phyloP scores from a whole-genome alignment of 2,329 filamentous ascomycete genomes.

The Pseudopyricularia cyperi region DNA sequence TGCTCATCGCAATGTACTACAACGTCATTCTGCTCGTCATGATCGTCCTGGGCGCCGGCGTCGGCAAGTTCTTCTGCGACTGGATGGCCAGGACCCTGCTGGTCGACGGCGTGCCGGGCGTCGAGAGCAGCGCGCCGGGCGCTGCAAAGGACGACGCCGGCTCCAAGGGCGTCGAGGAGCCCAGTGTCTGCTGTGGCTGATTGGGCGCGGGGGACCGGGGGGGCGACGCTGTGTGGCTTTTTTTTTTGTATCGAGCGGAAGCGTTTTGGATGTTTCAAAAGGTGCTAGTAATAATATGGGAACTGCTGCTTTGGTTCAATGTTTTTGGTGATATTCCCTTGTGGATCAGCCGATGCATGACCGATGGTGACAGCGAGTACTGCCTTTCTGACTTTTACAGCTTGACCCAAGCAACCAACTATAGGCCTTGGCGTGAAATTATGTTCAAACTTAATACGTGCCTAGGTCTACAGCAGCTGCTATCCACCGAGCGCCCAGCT shows the following conservation, averaged over 20 bases:
- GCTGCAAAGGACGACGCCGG: slow-evolving; percentile 8
- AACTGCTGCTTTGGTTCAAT: too few relatives aligned
- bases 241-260: neutral
- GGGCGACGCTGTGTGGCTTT: too few relatives aligned
- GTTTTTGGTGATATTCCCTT: too few relatives aligned
- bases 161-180: slow-evolving; percentile 25
- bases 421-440: too few relatives aligned
- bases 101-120: slow-evolving; percentile 12
- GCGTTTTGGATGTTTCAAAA: neutral
- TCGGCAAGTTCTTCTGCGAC: slow-evolving; percentile 41
- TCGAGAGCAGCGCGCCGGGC: slow-evolving; percentile 2
- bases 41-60: slow-evolving; percentile 31
- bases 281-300: too few relatives aligned
- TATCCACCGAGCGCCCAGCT: neutral
- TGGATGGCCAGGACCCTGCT: slow-evolving; percentile 34
- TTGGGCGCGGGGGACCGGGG: neutral
- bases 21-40: slow-evolving; percentile 31
- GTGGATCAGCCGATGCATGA: too few relatives aligned
- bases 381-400: too few relatives aligned
- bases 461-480: too few relatives aligned
- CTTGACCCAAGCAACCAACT: too few relatives aligned
- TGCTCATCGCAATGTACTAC: slow-evolving; percentile 32
- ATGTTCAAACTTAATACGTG: too few relatives aligned
- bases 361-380: too few relatives aligned
- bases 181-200: slow-evolving; percentile 33